Base-by-base conservation (phyloP, 345 rosid genomes). In the Sisymbrium irio region DNA sequence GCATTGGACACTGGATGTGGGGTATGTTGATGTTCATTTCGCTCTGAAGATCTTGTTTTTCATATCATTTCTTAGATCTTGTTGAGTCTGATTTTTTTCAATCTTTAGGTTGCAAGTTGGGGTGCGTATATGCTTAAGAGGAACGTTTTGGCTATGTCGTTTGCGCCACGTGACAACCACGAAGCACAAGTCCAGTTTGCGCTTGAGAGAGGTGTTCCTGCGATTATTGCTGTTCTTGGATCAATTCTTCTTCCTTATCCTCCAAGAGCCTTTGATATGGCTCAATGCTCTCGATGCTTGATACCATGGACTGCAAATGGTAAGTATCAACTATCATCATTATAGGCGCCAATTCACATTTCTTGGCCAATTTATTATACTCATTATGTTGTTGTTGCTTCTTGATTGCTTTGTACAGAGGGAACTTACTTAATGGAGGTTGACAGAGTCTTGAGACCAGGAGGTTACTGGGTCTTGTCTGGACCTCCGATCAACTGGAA, bases 131-230 rank as follows among this genome's bases (percentile, higher is more conserved):
- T 95, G 77, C 69, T 88, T 80, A 90, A 88, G 73, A 85, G 92
- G 85, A 95, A 95, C 47, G 96, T 95, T 33, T 64, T 92, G 79
- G 62, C 97, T 5, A 92, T 95, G 96, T 95, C 99, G 0, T 95
- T 95, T 80, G 97, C 99, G 3, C 99, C 99, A 30, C 74, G 93
- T 28, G 99, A 95, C 80, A 90, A 88, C 83, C 99, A 95, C 4
- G 99, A 95, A 75, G 97, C 99, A 3, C 99, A 95, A 84, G 88
- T 92, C n/a, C 99, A 95, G 69, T 95, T 95, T 80, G 97, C 99
- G n/a, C 81, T 92, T 57, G 99, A 95, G 83, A 80, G 99, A 81
- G 99, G 97, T 33, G 97, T 95, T 42, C 97, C 99, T 44, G 97
- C 97, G 17, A 47, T 87, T 64, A 86, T 95, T 65, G 97, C 89